Evolutionary conservation across 805 yeast genomes (phyloP).

Genomic region (Wickerhamiella cacticola): DNA sequence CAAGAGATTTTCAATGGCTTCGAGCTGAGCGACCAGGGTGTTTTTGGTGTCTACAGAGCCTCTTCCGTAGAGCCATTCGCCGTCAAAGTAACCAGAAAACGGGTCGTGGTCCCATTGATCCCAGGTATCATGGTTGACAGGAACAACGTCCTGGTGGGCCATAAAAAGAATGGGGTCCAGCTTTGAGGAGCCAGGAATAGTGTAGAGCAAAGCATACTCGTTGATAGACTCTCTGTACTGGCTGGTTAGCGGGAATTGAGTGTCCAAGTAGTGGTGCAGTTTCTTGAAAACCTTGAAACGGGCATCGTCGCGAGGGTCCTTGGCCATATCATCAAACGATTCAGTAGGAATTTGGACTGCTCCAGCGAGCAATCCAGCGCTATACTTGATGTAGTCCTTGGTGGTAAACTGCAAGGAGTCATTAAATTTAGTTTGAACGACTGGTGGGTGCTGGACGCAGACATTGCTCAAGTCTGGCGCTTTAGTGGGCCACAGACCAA

Average conservation of each 20-base stretch:
- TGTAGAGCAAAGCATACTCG: conserved; percentile 48
- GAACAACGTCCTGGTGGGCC: conserved; percentile 79
- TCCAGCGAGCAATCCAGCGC: conserved; percentile 26
- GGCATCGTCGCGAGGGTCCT: conserved; percentile 39
- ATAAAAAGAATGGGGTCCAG: conserved; percentile 56
- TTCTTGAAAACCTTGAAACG: conserved; percentile 37
- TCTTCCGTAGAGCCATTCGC: conserved; percentile 57
- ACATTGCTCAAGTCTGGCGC: not conserved
- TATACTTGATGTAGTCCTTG: conserved; percentile 27
- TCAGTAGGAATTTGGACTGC: conserved; percentile 59
- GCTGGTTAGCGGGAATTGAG: conserved; percentile 44
- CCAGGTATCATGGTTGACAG: conserved; percentile 47
- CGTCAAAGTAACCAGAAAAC: conserved; percentile 55
- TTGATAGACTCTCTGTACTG: conserved; percentile 40
- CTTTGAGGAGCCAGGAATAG: conserved; percentile 47
- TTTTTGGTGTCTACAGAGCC: conserved; percentile 74
- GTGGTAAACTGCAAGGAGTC: conserved; percentile 18
- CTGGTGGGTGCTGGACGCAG: conserved; percentile 4
- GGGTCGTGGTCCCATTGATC: conserved; percentile 59
- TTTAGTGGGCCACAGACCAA: not conserved
- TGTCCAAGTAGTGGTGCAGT: conserved; percentile 43
- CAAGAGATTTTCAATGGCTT: conserved; percentile 49
- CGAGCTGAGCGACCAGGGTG: conserved; percentile 51
- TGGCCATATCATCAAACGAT: conserved; percentile 41
- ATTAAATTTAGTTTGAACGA: not conserved